These are phyloP conservation scores for Phytophthora tubulina DNA, from an alignment of 352 stramenopile genomes.

Conservation along the genomic window DNA sequence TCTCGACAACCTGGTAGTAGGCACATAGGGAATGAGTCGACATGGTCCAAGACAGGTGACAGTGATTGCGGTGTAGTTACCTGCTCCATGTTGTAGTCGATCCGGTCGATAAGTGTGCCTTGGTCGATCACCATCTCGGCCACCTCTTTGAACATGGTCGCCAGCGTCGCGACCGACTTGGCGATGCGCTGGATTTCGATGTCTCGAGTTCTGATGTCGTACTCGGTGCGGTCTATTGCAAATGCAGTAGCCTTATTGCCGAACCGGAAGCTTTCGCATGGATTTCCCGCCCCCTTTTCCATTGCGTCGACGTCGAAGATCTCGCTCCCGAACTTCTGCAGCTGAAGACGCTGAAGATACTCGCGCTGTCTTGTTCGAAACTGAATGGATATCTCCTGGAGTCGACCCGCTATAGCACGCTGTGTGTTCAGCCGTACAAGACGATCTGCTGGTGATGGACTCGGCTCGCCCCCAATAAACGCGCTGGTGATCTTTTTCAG, in stretches of 20 bases:
- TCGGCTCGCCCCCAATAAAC: conserved; percentile 60
- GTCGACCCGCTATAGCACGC: conserved; percentile 61
- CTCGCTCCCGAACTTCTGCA: conserved; percentile 81
- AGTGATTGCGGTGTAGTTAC: conserved; percentile 35
- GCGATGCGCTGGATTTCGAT: conserved; percentile 83
- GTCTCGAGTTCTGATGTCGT: conserved; percentile 70
- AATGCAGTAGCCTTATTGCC: conserved; percentile 28
- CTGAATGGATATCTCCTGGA: conserved; percentile 70
- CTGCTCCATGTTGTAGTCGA: conserved; percentile 92
- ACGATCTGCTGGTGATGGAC: conserved; percentile 57
- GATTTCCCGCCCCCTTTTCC: conserved; percentile 25
- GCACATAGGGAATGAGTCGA: too few relatives aligned
- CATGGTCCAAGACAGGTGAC: too few relatives aligned
- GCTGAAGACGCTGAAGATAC: conserved; percentile 74
- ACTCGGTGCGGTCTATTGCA: conserved; percentile 47
- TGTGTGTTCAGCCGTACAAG: conserved; percentile 78
- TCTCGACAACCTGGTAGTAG: conserved; percentile 55
- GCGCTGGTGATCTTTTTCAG: conserved; percentile 76
- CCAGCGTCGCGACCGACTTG: conserved; percentile 70
- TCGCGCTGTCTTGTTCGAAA: conserved; percentile 78
- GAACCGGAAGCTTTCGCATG: conserved; percentile 18
- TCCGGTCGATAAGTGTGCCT: conserved; percentile 83
- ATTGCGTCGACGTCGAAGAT: conserved; percentile 61
- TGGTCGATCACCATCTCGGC: conserved; percentile 88
- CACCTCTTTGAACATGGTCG: conserved; percentile 84